Evolutionary conservation across 768 basidiomycete species (phyloP).

Genomic region (Sistotremastrum suecicum): DNA sequence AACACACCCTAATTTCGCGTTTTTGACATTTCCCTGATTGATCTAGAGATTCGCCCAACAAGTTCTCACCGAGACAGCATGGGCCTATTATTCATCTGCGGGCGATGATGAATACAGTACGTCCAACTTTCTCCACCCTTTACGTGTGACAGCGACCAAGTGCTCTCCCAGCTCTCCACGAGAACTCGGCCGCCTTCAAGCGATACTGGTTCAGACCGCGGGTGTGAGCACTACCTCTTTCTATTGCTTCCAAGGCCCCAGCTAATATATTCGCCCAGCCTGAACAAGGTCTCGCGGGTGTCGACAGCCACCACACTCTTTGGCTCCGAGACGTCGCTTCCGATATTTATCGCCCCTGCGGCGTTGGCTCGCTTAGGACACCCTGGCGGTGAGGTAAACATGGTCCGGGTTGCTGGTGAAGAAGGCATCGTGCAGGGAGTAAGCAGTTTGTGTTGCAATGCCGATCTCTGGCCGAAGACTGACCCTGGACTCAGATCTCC

Average conservation of each 20-base stretch:
- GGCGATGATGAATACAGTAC: constrained; percentile 15
- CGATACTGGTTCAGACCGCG: constrained; percentile 24
- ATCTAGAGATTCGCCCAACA: constrained; percentile 9
- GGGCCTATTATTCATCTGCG: constrained; percentile 17
- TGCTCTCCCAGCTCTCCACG: too few relatives aligned
- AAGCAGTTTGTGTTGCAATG: constrained; percentile 8
- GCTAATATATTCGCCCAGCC: constrained; percentile 4
- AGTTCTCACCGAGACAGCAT: constrained; percentile 14
- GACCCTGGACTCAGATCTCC: constrained; percentile 11
- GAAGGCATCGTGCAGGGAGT: constrained; percentile 34
- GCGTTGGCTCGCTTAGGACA: constrained; percentile 30
- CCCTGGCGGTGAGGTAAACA: constrained; percentile 34
- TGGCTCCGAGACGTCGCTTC: constrained; percentile 15
- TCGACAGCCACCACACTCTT: constrained; percentile 12
- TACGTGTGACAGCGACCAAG: too few relatives aligned
- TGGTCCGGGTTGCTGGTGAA: constrained; percentile 27
- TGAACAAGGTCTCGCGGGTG: constrained; percentile 15
- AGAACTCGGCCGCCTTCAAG: constrained; percentile 8
- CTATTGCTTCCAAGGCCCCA: not conserved
- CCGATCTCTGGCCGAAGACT: not conserved
- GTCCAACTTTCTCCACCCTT: not conserved
- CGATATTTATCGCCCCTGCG: constrained; percentile 28
- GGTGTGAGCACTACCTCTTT: constrained; percentile 4
- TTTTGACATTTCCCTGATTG: not conserved
- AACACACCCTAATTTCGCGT: not conserved